Percentiles rank a stretch among this genome's conserved stretches.
Evolutionary conservation across 148 eudicot genomes (phyloP).

Genomic region (Vaccinium macrocarpon): DNA sequence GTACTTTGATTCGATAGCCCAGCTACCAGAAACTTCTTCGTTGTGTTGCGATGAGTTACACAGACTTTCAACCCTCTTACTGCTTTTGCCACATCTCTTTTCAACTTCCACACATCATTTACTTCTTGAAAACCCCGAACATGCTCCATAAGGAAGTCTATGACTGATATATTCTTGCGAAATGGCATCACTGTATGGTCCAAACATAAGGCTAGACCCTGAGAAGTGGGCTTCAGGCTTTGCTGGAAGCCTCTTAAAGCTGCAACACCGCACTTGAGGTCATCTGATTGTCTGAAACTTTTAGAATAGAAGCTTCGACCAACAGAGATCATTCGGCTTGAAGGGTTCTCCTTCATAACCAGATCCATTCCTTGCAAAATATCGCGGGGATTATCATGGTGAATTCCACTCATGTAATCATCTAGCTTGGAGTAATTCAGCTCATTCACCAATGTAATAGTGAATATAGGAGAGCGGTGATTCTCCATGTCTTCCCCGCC

Average conservation of each 20-base stretch:
- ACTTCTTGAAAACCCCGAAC: slow-evolving; percentile 20
- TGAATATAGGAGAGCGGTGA: slow-evolving; percentile 28
- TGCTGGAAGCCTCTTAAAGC: slow-evolving; percentile 1
- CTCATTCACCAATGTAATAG: slow-evolving; percentile 35
- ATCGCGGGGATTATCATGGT: neutral
- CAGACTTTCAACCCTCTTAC: slow-evolving; percentile 45
- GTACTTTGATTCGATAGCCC: slow-evolving; percentile 41
- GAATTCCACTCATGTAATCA: slow-evolving; percentile 31
- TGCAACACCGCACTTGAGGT: neutral
- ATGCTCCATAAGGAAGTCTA: slow-evolving; percentile 45
- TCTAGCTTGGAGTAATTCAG: slow-evolving; percentile 44
- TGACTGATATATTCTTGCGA: slow-evolving; percentile 40
- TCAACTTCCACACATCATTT: slow-evolving; percentile 14
- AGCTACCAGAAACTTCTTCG: slow-evolving; percentile 39
- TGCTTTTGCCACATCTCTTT: slow-evolving; percentile 20
- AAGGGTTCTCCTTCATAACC: slow-evolving; percentile 8
- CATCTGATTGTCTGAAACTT: neutral
- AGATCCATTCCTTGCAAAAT: slow-evolving; percentile 6
- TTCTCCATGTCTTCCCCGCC: slow-evolving; percentile 33
- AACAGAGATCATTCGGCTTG: neutral
- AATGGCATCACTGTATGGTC: slow-evolving; percentile 55
- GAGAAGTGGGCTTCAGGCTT: neutral
- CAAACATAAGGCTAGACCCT: slow-evolving; percentile 50
- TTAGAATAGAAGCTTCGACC: slow-evolving; percentile 5
- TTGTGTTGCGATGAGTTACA: slow-evolving; percentile 54